Percentiles rank a stretch among this genome's conserved stretches.
Evolutionary conservation across 768 basidiomycete genomes (phyloP).

Genomic region (Pholiota conissans): DNA sequence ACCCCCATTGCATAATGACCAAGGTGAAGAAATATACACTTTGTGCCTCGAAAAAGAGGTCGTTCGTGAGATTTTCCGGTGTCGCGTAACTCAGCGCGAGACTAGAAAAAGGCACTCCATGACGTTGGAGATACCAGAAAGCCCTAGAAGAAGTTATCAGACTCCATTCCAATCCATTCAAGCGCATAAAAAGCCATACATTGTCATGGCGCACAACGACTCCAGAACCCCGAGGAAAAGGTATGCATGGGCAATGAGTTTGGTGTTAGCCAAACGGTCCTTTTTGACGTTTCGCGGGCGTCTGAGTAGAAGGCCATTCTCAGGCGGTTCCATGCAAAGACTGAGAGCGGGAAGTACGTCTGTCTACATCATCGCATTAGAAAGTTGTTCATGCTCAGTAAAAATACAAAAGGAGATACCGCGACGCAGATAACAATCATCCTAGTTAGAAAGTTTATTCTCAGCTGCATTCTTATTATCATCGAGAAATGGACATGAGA

Average conservation of each 20-base stretch:
- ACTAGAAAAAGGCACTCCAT: conserved; percentile 47
- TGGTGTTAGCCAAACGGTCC: conserved; percentile 55
- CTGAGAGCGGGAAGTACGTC: conserved; percentile 57
- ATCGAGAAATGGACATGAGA: conserved; percentile 14
- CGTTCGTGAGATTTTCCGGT: conserved; percentile 34
- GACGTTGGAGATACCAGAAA: conserved; percentile 38
- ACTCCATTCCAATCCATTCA: too few relatives aligned
- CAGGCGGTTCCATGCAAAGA: conserved; percentile 60
- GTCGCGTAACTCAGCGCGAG: conserved; percentile 41
- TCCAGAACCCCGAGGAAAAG: conserved; percentile 52
- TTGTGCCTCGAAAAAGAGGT: conserved; percentile 45
- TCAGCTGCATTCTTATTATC: too few relatives aligned
- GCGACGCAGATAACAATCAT: conserved; percentile 54
- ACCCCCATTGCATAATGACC: conserved; percentile 59
- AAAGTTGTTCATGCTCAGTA: too few relatives aligned
- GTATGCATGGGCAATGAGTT: conserved; percentile 57
- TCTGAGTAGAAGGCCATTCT: conserved; percentile 53
- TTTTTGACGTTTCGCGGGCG: conserved; percentile 56
- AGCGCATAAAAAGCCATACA: conserved; percentile 32
- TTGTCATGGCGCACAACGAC: conserved; percentile 46
- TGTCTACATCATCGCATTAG: too few relatives aligned
- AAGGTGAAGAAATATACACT: conserved; percentile 52
- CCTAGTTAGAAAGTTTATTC: conserved; percentile 13
- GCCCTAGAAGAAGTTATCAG: conserved; percentile 19
- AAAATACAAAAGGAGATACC: conserved; percentile 20